Conservation (phyloP, 805 yeast genomes). For the Lipomyces spencermartinsiae region DNA sequence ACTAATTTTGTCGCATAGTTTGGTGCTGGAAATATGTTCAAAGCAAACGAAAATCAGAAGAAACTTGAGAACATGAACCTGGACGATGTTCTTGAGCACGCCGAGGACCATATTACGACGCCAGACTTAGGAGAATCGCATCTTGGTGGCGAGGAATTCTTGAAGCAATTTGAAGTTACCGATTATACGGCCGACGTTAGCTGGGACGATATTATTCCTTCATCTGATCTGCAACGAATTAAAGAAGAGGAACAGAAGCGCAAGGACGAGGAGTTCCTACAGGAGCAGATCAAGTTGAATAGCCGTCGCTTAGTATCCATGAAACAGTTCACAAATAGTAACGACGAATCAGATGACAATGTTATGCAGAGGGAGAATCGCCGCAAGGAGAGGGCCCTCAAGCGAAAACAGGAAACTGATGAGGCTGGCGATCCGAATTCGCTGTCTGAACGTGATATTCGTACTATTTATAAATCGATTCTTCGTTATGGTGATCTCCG, state of each 20-base stretch:
- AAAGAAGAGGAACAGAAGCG: constrained; percentile 90
- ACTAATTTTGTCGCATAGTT: constrained; percentile 49
- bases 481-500: constrained; percentile 79
- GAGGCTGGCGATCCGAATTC: constrained; percentile 54
- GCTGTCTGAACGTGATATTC: constrained; percentile 82
- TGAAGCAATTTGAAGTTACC: constrained; percentile 96
- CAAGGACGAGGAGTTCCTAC: constrained; percentile 82
- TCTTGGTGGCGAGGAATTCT: constrained; percentile 96
- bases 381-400: constrained; percentile 50
- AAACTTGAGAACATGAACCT: constrained; percentile 92
- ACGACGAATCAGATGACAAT: constrained; percentile 50
- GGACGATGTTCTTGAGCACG: constrained; percentile 95
- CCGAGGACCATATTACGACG: constrained; percentile 95
- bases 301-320: constrained; percentile 68
- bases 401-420: constrained; percentile 44
- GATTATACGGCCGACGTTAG: constrained; percentile 93
- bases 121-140: constrained; percentile 98
- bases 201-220: constrained; percentile 99
- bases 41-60: constrained; percentile 92
- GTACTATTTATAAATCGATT: constrained; percentile 83
- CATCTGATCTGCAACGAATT: constrained; percentile 83
- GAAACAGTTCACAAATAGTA: constrained; percentile 46
- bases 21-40: constrained; percentile 99
- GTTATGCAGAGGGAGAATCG: constrained; percentile 49
- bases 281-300: constrained; percentile 88